phyloP scores from a whole-genome alignment of 2,329 filamentous ascomycete species.

The Calonectria fujianensis region DNA sequence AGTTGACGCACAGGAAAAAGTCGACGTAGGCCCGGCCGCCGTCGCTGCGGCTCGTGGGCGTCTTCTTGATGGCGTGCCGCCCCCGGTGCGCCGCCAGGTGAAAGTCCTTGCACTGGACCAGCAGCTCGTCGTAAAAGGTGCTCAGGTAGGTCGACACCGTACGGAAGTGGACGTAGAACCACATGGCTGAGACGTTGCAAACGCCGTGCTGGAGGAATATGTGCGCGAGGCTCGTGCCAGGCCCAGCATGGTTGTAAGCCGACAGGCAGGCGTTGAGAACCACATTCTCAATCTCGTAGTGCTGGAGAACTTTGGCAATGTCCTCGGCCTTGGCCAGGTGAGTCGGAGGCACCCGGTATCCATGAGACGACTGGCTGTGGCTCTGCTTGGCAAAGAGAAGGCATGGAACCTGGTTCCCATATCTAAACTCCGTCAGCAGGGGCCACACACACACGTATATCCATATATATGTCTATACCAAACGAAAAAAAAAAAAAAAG shows the following conservation, averaged over 20 bases:
- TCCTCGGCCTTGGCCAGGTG: conserved; percentile 35
- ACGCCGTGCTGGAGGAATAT: conserved; percentile 35
- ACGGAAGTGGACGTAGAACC: conserved; percentile 39
- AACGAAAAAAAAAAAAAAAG: too few relatives aligned
- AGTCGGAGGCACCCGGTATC: conserved; percentile 37
- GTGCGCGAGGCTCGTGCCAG: conserved; percentile 30
- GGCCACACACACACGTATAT: neutral
- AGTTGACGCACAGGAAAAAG: conserved; percentile 58
- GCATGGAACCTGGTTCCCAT: conserved; percentile 33
- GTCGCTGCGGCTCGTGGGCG: conserved; percentile 18
- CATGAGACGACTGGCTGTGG: conserved; percentile 12
- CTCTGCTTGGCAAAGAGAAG: conserved; percentile 37
- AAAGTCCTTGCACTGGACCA: conserved; percentile 54
- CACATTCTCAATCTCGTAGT: conserved; percentile 31
- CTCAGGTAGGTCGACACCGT: conserved; percentile 33
- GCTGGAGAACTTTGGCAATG: conserved; percentile 28
- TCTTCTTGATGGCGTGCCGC: conserved; percentile 51
- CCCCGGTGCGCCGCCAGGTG: conserved; percentile 55
- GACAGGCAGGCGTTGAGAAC: conserved; percentile 40
- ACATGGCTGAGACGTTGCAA: conserved; percentile 34
- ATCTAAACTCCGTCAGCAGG: conserved; percentile 8
- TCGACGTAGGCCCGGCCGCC: conserved; percentile 47
- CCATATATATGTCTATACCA: neutral
- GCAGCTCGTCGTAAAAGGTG: conserved; percentile 36
- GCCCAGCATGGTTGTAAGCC: conserved; percentile 30